Percentiles rank a stretch among this genome's conserved stretches.
Conservation (phyloP, 1,284 basidiomycete genomes). For the Ganoderma lucidum region DNA sequence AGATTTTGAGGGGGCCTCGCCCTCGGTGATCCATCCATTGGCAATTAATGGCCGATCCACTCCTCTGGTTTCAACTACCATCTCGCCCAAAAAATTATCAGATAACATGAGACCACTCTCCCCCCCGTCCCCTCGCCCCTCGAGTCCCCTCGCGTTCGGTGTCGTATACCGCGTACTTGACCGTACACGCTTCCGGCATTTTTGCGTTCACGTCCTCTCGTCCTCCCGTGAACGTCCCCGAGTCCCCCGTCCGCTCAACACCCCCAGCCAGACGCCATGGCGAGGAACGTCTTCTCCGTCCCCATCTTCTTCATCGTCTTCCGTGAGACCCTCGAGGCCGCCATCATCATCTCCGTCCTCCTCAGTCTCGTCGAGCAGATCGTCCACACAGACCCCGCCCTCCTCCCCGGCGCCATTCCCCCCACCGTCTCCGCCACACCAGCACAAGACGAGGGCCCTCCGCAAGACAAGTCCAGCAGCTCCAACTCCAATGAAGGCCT, state of each 20-base stretch:
- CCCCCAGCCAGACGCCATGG: constrained; percentile 49
- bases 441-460: constrained; percentile 30
- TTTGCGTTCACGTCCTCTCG: constrained; percentile 25
- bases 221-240: constrained; percentile 27
- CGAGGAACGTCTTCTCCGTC: constrained; percentile 74
- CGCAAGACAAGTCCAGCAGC: constrained; percentile 35
- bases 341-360: constrained; percentile 89
- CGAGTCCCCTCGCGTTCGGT: neutral
- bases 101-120: constrained; percentile 27
- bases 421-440: constrained; percentile 22
- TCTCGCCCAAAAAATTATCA: constrained; percentile 20
- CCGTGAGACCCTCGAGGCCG: constrained; percentile 89
- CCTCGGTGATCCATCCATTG: neutral
- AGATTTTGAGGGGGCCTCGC: neutral
- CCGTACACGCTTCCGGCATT: constrained; percentile 15
- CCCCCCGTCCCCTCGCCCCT: neutral
- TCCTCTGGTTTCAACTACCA: neutral
- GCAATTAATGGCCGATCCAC: neutral
- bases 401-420: constrained; percentile 31
- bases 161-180: constrained; percentile 22
- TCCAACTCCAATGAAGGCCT: constrained; percentile 26
- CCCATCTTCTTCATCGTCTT: constrained; percentile 92
- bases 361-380: constrained; percentile 88
- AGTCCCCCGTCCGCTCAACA: constrained; percentile 15
- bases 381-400: constrained; percentile 52